Conservation (phyloP, 345 rosid genomes). For the Citrus sp. region DNA sequence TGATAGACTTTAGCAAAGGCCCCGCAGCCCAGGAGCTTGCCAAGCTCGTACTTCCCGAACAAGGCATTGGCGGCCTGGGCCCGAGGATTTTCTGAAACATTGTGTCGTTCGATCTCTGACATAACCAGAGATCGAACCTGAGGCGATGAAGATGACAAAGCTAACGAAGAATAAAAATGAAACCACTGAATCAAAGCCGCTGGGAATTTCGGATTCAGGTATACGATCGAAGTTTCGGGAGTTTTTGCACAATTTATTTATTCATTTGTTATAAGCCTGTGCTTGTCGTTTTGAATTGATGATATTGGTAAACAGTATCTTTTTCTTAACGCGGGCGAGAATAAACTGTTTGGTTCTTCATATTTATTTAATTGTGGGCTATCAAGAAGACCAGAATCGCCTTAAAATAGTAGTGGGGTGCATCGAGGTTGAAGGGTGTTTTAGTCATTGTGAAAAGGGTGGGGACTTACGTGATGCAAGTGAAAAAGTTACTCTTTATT, state of each 20-base stretch:
- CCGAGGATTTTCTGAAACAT: too few relatives aligned
- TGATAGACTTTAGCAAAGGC: slow-evolving; percentile 92
- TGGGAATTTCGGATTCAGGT: too few relatives aligned
- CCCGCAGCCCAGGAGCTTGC: slow-evolving; percentile 90
- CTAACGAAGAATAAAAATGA: neutral
- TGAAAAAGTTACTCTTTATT: too few relatives aligned
- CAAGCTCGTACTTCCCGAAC: slow-evolving; percentile 86
- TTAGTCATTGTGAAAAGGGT: too few relatives aligned
- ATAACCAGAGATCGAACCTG: slow-evolving; percentile 51
- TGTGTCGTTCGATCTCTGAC: slow-evolving; percentile 64
- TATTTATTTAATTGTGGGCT: neutral
- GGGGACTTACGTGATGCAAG: too few relatives aligned
- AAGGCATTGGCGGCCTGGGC: slow-evolving; percentile 21
- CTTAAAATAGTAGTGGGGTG: neutral
- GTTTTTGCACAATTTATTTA: neutral
- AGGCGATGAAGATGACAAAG: neutral
- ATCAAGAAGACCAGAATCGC: neutral
- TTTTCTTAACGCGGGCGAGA: neutral
- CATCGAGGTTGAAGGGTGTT: neutral
- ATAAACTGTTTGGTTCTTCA: neutral
- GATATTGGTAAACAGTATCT: neutral
- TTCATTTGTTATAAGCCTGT: neutral
- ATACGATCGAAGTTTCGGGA: neutral
- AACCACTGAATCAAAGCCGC: neutral
- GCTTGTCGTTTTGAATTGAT: too few relatives aligned